Evolutionary conservation across 169 alveolate genomes (phyloP), one percentile per base, ranked within the genome.

Genomic region (Theileria annulata): DNA sequence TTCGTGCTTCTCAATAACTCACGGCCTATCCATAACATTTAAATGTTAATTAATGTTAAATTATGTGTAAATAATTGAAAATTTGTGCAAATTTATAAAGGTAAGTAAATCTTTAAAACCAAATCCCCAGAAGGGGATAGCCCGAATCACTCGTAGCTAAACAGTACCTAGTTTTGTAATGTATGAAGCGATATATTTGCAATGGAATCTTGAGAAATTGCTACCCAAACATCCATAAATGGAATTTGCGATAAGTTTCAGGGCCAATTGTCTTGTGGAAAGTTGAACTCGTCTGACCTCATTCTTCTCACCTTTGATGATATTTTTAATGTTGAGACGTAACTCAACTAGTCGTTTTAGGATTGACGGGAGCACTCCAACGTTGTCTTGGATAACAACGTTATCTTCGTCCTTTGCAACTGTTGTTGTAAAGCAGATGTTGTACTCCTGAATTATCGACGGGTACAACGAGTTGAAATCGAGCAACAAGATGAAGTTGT

Each of bases 401-500:
- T 15, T 86, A 2, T 31, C 66, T 15, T 75, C 66, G 4, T 21
- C 48, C 5, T 23, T 80, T 79, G 98, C 86, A 31, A 84, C 78
- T 19, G 96, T 98, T 3, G 99, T 98, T 49, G 99, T 97, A 79
- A 98, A 98, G 91, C 99, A 98, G 17, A 98, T 93, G 88, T 98
- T 98, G 91, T 95, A 98, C 88, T 98, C 99, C 85, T 96, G 98
- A 21, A 98, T 98, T 76, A 98, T 97, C 3, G 99, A 97, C 1
- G 99, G 99, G 91, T 98, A 98, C 80, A 98, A 85, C 35, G 99
- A 94, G 92, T 98, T 98, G 95, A 98, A 98, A 91, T 98, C 99
- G 35, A 98, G 91, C 28, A 97, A 93, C 66, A 98, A 84, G 28
- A 98, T 96, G 74, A 94, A 96, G 37, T 95, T 94, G 80, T 97